Base-by-base conservation (phyloP, 2,329 filamentous ascomycete genomes). In the Microcyclospora tardicrescens region DNA sequence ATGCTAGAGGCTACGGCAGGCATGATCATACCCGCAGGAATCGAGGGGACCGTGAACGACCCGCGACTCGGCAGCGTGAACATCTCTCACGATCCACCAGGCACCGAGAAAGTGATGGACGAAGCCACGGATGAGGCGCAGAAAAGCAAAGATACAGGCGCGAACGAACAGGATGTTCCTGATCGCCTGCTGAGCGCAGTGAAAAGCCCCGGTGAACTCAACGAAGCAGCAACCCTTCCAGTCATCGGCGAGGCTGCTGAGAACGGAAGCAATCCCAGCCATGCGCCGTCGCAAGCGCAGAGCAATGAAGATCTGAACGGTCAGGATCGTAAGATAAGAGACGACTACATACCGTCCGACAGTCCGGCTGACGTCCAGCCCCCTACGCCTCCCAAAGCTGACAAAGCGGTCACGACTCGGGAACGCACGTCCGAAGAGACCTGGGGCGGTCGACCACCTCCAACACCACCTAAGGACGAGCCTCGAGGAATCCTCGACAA, bases 201-300 rank as follows among this genome's bases (percentile, higher is more conserved):
- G 47, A 71, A 64, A 56, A 82, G 67, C 61, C 72, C 64, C 15
- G 71, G 65, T 53, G 68, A 80, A 51, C 57, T 77, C 57, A 54
- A 71, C 63, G 68, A 71, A 11, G 66, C 71, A 10, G 68, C 69
- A 27, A 77, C 71, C 1, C 64, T 96, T 2, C 89, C 89, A 0
- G 79, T 95, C 9, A 86, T 96, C 6, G 84, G 94, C 49, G 89
- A 96, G 61, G 81, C 77, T n/a, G 82, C 77, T 5, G 89, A 95
- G 59, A 79, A 70, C 9, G 74, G 71, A 6, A 84, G 80, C 43
- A 71, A 77, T 16, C 42, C 41, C 16, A 45, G 43, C 27, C 41
- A 46, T 16, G 51, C 53, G 29, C 46, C 51, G 8, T 47, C 50
- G 3, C 34, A 43, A 1, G 36, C 46, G 16, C 44, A 33, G n/a